phyloP scores from a whole-genome alignment of 768 basidiomycete genomes.

The Kwoniella dejecticola region DNA sequence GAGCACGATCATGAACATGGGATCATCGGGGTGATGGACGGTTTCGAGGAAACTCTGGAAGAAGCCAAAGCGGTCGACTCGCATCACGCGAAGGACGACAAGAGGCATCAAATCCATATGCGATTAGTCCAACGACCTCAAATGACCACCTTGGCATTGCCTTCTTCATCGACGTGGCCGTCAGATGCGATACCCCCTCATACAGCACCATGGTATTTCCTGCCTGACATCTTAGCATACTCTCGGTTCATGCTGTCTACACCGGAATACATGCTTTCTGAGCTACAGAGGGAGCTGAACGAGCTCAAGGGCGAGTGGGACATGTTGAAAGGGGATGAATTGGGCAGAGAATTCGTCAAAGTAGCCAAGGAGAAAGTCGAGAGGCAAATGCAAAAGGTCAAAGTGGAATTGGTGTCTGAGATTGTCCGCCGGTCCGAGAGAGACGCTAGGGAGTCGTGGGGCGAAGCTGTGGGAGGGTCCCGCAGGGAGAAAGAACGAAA shows the following conservation, averaged over 20 bases:
- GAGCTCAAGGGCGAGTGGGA: slow-evolving; percentile 73
- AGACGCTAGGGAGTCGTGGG: slow-evolving; percentile 58
- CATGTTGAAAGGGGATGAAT: slow-evolving; percentile 68
- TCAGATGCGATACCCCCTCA: slow-evolving; percentile 88
- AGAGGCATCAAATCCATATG: slow-evolving; percentile 65
- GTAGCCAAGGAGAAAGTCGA: slow-evolving; percentile 73
- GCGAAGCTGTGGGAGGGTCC: slow-evolving; percentile 44
- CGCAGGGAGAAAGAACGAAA: slow-evolving; percentile 35
- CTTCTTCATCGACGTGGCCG: slow-evolving; percentile 89
- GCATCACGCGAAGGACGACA: slow-evolving; percentile 9
- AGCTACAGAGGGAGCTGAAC: slow-evolving; percentile 71
- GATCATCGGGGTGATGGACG: slow-evolving; percentile 44
- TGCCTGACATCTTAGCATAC: slow-evolving; percentile 83
- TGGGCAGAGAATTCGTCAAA: slow-evolving; percentile 77
- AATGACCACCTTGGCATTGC: slow-evolving; percentile 91
- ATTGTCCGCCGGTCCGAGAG: slow-evolving; percentile 68
- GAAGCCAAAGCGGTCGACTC: slow-evolving; percentile 20
- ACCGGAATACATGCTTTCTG: slow-evolving; percentile 74
- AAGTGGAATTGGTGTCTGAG: slow-evolving; percentile 68
- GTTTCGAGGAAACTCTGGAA: slow-evolving; percentile 35
- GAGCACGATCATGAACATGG: slow-evolving; percentile 25
- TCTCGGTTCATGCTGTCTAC: slow-evolving; percentile 97
- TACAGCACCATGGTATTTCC: slow-evolving; percentile 92
- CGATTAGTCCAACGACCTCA: slow-evolving; percentile 89
- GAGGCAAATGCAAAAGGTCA: slow-evolving; percentile 77